Conservation (phyloP, 768 basidiomycete genomes). For the Lactarius pseudohatsudake region DNA sequence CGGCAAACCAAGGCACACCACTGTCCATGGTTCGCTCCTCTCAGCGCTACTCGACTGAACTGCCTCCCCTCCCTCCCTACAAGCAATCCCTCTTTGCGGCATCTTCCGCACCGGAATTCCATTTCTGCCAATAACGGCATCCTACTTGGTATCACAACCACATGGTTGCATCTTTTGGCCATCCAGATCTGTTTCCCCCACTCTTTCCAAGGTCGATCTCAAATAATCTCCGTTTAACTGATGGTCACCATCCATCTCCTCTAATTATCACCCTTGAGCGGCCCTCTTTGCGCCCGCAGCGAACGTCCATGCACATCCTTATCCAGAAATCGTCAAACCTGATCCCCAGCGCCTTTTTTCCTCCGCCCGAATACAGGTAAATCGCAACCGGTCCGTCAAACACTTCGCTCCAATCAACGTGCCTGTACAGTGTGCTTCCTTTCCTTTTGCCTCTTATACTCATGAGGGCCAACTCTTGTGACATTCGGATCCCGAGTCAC, state of each 20-base stretch:
- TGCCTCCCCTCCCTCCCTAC: slow-evolving; percentile 3
- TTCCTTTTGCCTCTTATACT: slow-evolving; percentile 7
- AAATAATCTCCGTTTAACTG: slow-evolving; percentile 20
- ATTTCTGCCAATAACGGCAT: slow-evolving; percentile 22
- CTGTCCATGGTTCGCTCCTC: slow-evolving; percentile 19
- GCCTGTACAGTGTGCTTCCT: slow-evolving; percentile 11
- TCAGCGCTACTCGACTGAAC: slow-evolving; percentile 22
- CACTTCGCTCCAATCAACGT: slow-evolving; percentile 11
- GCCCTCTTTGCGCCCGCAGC: slow-evolving; percentile 4
- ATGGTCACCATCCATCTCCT: slow-evolving; percentile 18
- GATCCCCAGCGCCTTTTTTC: slow-evolving; percentile 13
- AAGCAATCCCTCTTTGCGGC: slow-evolving; percentile 17
- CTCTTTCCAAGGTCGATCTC: slow-evolving; percentile 19
- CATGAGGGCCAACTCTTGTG: slow-evolving; percentile 10
- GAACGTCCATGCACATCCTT: not conserved
- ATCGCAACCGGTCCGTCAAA: slow-evolving; percentile 13
- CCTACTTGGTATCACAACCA: slow-evolving; percentile 24
- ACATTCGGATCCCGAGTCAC: slow-evolving; percentile 12
- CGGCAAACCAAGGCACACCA: slow-evolving; percentile 15
- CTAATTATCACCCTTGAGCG: slow-evolving; percentile 6
- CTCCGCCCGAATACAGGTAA: slow-evolving; percentile 13
- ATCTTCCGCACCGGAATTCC: slow-evolving; percentile 21
- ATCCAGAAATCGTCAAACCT: slow-evolving; percentile 4
- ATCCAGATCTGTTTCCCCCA: slow-evolving; percentile 21
- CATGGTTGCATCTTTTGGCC: slow-evolving; percentile 21